Conservation (phyloP, 768 basidiomycete genomes). For the Leucogyrophana mollusca region DNA sequence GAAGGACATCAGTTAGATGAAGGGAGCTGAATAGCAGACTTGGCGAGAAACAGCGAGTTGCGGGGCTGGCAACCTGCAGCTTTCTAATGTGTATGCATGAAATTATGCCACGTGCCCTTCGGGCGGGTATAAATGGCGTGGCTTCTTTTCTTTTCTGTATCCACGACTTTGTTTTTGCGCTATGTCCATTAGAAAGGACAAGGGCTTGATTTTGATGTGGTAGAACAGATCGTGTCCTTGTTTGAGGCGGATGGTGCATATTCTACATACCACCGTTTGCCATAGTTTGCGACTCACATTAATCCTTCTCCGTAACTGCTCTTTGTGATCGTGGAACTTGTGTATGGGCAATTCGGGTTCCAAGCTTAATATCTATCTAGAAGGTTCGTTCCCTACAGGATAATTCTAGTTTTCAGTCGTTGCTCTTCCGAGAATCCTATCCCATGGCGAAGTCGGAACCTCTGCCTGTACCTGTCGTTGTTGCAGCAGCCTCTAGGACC, state of each 20-base stretch:
- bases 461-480: conserved; percentile 54
- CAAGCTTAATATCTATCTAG: conserved; percentile 13
- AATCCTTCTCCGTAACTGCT: neutral
- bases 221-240: conserved; percentile 49
- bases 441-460: conserved; percentile 40
- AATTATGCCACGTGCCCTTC: conserved; percentile 21
- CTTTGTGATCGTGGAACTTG: too few species aligned
- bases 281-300: conserved; percentile 52
- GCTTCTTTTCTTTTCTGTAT: conserved; percentile 9
- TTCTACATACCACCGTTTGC: conserved; percentile 51
- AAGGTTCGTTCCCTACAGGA: conserved; percentile 12
- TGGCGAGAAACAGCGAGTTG: conserved; percentile 5
- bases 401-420: conserved; percentile 11
- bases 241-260: conserved; percentile 73
- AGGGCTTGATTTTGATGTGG: conserved; percentile 29
- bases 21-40: conserved; percentile 6
- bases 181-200: conserved; percentile 6
- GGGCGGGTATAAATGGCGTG: conserved; percentile 9
- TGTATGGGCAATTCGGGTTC: too few species aligned
- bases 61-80: conserved; percentile 5
- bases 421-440: conserved; percentile 14
- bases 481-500: conserved; percentile 50
- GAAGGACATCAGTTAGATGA: conserved; percentile 45
- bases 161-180: conserved; percentile 19
- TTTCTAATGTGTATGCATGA: conserved; percentile 1